Percentiles rank a stretch among this genome's conserved stretches.
Evolutionary conservation across 192 early-diverging fungal genomes (phyloP).

Genomic region (Entomortierella beljakovae): DNA sequence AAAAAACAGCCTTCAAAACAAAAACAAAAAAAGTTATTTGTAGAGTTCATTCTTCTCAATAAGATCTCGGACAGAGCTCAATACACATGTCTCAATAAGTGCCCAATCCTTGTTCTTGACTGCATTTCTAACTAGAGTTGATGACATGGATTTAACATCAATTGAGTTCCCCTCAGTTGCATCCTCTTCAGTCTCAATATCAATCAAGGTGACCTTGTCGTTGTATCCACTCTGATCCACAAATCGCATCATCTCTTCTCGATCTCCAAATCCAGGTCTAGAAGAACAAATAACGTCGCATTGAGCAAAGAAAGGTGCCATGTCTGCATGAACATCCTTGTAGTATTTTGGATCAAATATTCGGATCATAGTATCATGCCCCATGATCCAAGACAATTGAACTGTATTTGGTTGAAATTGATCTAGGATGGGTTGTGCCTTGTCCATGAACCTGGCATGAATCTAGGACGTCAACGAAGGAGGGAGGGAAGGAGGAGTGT

Average conservation of each 20-base stretch:
- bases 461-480: constrained; percentile 17
- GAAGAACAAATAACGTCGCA: constrained; percentile 61
- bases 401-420: constrained; percentile 22
- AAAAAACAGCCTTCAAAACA: too few relatives aligned
- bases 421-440: constrained; percentile 61
- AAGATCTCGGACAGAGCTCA: constrained; percentile 19
- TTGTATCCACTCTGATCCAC: constrained; percentile 39
- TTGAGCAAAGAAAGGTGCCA: constrained; percentile 69
- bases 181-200: constrained; percentile 23
- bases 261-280: constrained; percentile 49
- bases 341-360: constrained; percentile 86
- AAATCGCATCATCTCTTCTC: constrained; percentile 52
- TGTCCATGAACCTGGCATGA: constrained; percentile 78
- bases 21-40: background rate
- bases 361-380: constrained; percentile 82
- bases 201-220: constrained; percentile 42
- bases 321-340: constrained; percentile 50
- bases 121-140: constrained; percentile 46
- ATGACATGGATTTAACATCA: constrained; percentile 40
- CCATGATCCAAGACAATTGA: constrained; percentile 76
- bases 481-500: background rate
- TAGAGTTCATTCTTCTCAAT: constrained; percentile 41
- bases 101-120: constrained; percentile 39
- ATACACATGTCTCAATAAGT: constrained; percentile 29
- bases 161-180: background rate